These are phyloP conservation scores for Verticillium dahliae DNA, from an alignment of 2,329 filamentous ascomycete species.

Conservation along the genomic window DNA sequence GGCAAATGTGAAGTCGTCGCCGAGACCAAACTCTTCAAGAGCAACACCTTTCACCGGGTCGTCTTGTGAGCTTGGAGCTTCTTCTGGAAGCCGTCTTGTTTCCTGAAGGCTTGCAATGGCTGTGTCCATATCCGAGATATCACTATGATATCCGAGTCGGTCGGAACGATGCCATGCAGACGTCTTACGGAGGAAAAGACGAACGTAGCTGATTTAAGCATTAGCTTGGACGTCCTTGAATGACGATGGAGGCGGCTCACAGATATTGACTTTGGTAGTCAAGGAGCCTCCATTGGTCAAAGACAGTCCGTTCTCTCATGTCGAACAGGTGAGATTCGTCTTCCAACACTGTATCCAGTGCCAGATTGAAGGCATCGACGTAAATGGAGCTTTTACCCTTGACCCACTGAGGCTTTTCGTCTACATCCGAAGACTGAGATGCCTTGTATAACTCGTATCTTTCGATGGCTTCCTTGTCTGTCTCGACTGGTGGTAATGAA, in stretches of 20 bases:
- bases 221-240: not conserved
- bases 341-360: constrained; percentile 79
- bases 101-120: constrained; percentile 62
- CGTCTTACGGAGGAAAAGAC: constrained; percentile 87
- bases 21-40: constrained; percentile 39
- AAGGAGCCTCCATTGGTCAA: constrained; percentile 66
- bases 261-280: constrained; percentile 86
- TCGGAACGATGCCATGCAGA: constrained; percentile 83
- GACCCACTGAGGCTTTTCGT: constrained; percentile 48
- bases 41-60: constrained; percentile 22
- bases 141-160: constrained; percentile 71
- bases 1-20: constrained; percentile 65
- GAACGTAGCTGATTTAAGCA: constrained; percentile 65
- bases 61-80: constrained; percentile 9
- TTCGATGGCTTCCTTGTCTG: constrained; percentile 66
- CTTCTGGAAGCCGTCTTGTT: constrained; percentile 44
- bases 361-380: constrained; percentile 93
- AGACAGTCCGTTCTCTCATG: constrained; percentile 68
- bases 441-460: constrained; percentile 69
- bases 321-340: constrained; percentile 88
- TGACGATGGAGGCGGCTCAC: constrained; percentile 38
- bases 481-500: constrained; percentile 60
- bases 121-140: constrained; percentile 66
- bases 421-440: constrained; percentile 35
- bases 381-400: constrained; percentile 85